phyloP scores from a whole-genome alignment of 2,329 filamentous ascomycete genomes.

The Neopestalotiopsis sp. region DNA sequence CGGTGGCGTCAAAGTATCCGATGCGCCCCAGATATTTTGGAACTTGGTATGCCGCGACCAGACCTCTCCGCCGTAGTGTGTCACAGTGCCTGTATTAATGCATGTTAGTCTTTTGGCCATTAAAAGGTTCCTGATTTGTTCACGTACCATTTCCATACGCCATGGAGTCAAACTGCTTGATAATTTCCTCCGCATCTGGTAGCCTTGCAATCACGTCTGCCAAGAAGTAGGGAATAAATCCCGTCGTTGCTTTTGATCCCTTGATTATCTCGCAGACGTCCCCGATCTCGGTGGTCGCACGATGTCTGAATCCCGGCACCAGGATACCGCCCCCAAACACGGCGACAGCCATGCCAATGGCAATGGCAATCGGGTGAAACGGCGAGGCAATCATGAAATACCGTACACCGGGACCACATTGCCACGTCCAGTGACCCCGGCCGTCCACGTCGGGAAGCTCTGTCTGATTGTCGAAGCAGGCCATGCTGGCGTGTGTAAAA shows the following conservation, averaged over 20 bases:
- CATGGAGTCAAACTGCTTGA: conserved; percentile 16
- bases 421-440: conserved; percentile 18
- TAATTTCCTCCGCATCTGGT: conserved; percentile 17
- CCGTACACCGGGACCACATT: conserved; percentile 11
- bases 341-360: conserved; percentile 18
- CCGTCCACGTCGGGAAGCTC: conserved; percentile 18
- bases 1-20: conserved; percentile 16
- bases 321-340: conserved; percentile 14
- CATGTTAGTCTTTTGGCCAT: background rate
- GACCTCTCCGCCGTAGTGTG: conserved; percentile 18
- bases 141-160: conserved; percentile 19
- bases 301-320: conserved; percentile 17
- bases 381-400: conserved; percentile 19
- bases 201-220: conserved; percentile 18
- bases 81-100: conserved; percentile 11
- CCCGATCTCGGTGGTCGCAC: conserved; percentile 9
- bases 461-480: conserved; percentile 17
- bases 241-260: conserved; percentile 5
- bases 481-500: conserved; percentile 26
- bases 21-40: conserved; percentile 16
- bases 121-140: no score
- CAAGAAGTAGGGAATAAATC: conserved; percentile 21
- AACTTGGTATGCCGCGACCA: conserved; percentile 18
- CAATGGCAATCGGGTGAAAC: conserved; percentile 18
- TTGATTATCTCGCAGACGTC: conserved; percentile 22